These are phyloP conservation scores for Corymbia citriodora DNA, from an alignment of 441 rosid species.

Conservation along the genomic window DNA sequence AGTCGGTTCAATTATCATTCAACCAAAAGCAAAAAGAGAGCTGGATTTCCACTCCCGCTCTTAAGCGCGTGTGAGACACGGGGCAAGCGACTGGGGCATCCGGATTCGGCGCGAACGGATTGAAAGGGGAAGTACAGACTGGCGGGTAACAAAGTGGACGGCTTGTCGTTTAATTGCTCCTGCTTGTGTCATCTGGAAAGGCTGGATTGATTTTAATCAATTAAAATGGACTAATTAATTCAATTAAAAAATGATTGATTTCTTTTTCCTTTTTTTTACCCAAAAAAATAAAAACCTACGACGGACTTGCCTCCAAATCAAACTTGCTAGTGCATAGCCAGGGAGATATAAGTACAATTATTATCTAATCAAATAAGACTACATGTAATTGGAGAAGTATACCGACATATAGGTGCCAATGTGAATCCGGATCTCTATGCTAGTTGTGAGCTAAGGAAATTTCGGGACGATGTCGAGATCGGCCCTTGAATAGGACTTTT, in stretches of 20 bases:
- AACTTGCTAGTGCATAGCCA: background rate
- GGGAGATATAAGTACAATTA: background rate
- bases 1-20: no score
- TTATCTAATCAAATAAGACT: background rate
- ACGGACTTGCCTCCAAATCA: background rate
- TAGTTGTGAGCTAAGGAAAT: background rate
- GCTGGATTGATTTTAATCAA: background rate
- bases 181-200: background rate
- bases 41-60: background rate
- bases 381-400: background rate
- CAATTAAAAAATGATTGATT: background rate
- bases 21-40: no score
- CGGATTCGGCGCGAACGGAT: background rate
- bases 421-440: background rate
- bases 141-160: no score
- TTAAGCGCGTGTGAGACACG: background rate
- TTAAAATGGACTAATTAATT: background rate
- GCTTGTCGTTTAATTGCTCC: background rate
- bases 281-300: background rate
- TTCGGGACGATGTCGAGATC: background rate
- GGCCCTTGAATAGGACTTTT: background rate
- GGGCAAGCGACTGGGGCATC: background rate
- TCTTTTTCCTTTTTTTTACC: background rate
- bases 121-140: background rate
- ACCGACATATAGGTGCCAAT: background rate